Conservation (phyloP, 2,329 filamentous ascomycete genomes). For the Talaromyces sp. region DNA sequence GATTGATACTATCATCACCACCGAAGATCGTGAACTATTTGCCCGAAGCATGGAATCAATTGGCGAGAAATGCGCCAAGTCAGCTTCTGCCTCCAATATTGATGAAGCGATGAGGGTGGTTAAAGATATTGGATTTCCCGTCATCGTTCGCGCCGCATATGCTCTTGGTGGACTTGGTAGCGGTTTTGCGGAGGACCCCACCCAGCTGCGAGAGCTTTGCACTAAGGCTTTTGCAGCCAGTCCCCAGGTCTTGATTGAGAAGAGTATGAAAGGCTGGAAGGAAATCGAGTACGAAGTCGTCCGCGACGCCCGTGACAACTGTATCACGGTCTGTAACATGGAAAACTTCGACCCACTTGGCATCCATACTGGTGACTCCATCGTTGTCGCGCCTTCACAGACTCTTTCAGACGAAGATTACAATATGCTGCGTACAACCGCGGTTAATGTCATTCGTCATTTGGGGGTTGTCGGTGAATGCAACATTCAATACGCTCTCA, state of each 20-base stretch:
- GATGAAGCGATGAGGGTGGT: slow-evolving; percentile 87
- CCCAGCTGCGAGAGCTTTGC: slow-evolving; percentile 79
- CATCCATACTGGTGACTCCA: slow-evolving; percentile 96
- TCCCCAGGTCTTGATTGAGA: slow-evolving; percentile 92
- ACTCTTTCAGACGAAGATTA: slow-evolving; percentile 97
- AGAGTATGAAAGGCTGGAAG: slow-evolving; percentile 99
- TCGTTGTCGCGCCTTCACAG: slow-evolving; percentile 95
- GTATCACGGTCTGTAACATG: slow-evolving; percentile 99
- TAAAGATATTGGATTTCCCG: slow-evolving; percentile 87
- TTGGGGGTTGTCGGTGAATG: slow-evolving; percentile 97
- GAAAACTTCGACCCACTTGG: slow-evolving; percentile 98
- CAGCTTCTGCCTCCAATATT: slow-evolving; percentile 80
- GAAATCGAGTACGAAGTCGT: slow-evolving; percentile 99
- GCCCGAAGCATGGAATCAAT: slow-evolving; percentile 98
- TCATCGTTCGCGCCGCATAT: slow-evolving; percentile 95
- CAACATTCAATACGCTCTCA: slow-evolving; percentile 97
- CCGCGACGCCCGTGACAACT: slow-evolving; percentile 91
- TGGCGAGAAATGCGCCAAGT: slow-evolving; percentile 95
- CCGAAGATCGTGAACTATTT: slow-evolving; percentile 95
- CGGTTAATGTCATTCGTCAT: slow-evolving; percentile 94
- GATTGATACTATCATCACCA: slow-evolving; percentile 97
- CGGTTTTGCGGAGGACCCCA: slow-evolving; percentile 86
- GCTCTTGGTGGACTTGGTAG: slow-evolving; percentile 91
- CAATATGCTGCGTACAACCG: slow-evolving; percentile 96
- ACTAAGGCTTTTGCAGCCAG: slow-evolving; percentile 91